Base-by-base conservation (phyloP, 208 protist genomes). In the Leishmania aethiopica region DNA sequence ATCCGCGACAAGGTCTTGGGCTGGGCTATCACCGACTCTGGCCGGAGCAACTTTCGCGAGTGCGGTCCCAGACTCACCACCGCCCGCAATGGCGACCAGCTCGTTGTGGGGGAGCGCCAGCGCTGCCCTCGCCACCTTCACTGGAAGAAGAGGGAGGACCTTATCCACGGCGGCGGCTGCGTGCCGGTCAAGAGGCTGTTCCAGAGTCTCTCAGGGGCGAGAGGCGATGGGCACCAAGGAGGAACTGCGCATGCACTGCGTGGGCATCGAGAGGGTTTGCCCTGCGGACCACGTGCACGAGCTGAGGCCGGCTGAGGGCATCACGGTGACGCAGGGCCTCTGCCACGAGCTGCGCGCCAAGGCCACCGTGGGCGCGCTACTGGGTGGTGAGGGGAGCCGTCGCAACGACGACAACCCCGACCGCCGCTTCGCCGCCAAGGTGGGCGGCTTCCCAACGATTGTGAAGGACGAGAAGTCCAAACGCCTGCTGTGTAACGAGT, bases 351-450 rank as follows among this genome's bases (percentile, higher is more conserved):
- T 80, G 57, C 35, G 62, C 62, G 37, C 75, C 28, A 84, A 84
- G 81, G 37, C 57, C 57, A 76, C 67, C 37, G 64, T 37, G 17
- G 74, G 75, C 45, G 47, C 32, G 53, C 75, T 78, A 2, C 81
- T 80, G 17, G 75, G 76, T 47, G 75, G 75, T 67, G 75, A 77
- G 75, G 70, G 80, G 59, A 80, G 81, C 53, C 69, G 77, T 59
- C 57, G 75, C 67, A 79, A 84, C 70, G 70, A 84, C 75, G 75
- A 84, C 80, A 80, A 79, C 80, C 70, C 77, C 13, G 80, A 84
- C 75, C 69, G 79, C 75, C 67, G 70, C 45, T 80, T 84, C 67
- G 75, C 81, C 15, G 75, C 28, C 45, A 67, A 45, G 22, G 81
- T 77, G 22, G 69, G 69, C 62, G 62, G 81, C 81, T 84, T 84